These are phyloP conservation scores for Curvularia spicifera DNA, from an alignment of 2,329 filamentous ascomycete species.

Conservation along the genomic window DNA sequence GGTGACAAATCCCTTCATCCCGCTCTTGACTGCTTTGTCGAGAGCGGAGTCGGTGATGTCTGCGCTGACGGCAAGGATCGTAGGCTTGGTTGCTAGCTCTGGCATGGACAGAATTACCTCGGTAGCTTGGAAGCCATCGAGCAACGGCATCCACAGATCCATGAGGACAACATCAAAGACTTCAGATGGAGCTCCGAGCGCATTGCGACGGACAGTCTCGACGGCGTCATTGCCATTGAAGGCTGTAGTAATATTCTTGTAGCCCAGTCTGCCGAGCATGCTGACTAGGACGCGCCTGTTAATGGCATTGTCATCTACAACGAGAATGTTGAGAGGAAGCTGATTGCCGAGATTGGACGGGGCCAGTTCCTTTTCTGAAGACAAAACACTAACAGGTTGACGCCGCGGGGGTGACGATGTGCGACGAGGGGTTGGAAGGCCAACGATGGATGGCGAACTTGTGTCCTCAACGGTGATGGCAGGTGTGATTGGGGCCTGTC, in stretches of 20 bases:
- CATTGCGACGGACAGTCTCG: slow-evolving; percentile 60
- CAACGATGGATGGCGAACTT: slow-evolving; percentile 17
- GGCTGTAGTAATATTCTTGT: slow-evolving; percentile 67
- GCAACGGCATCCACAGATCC: slow-evolving; percentile 79
- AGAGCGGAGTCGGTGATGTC: slow-evolving; percentile 70
- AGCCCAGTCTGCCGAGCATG: slow-evolving; percentile 72
- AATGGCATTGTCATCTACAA: slow-evolving; percentile 76
- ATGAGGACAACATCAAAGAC: slow-evolving; percentile 70
- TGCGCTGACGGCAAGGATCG: slow-evolving; percentile 68
- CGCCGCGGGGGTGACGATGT: slow-evolving; percentile 38
- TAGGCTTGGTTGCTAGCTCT: slow-evolving; percentile 41
- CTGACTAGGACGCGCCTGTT: slow-evolving; percentile 71
- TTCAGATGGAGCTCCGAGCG: slow-evolving; percentile 27
- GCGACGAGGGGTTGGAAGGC: slow-evolving; percentile 39
- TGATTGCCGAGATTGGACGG: slow-evolving; percentile 58
- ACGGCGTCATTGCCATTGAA: slow-evolving; percentile 74
- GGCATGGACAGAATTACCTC: slow-evolving; percentile 64
- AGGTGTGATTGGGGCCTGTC: slow-evolving; percentile 20
- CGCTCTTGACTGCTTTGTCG: slow-evolving; percentile 64
- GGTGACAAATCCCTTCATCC: slow-evolving; percentile 72
- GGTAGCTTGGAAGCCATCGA: slow-evolving; percentile 75
- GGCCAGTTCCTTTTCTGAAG: slow-evolving; percentile 30
- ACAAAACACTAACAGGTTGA: slow-evolving; percentile 25
- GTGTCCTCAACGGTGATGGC: slow-evolving; percentile 20
- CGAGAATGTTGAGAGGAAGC: slow-evolving; percentile 70